These are phyloP conservation scores for Pseudocercospora vitis DNA, from an alignment of 2,329 filamentous ascomycete species.

Conservation along the genomic window DNA sequence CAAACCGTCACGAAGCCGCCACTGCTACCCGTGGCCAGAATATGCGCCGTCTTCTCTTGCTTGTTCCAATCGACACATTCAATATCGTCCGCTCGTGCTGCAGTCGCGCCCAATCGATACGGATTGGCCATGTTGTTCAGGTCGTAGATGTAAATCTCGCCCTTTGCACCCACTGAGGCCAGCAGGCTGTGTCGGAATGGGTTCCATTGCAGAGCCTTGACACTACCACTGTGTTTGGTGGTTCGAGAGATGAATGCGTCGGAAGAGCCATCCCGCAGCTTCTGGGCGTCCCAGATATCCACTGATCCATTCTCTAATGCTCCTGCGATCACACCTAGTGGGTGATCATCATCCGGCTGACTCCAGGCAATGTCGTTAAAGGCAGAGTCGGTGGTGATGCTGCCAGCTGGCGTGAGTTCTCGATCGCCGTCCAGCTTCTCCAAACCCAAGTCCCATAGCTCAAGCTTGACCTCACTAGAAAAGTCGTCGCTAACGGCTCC, in stretches of 20 bases:
- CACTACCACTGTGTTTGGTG: constrained; percentile 84
- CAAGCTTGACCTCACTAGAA: constrained; percentile 92
- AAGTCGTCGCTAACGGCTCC: constrained; percentile 97
- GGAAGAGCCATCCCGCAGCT: constrained; percentile 52
- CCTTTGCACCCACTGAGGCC: constrained; percentile 89
- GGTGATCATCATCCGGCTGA: constrained; percentile 72
- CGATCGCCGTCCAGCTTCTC: constrained; percentile 75
- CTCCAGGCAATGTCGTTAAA: constrained; percentile 98
- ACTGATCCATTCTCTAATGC: constrained; percentile 92
- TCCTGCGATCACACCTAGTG: constrained; percentile 87
- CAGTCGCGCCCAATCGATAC: constrained; percentile 82
- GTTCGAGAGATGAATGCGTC: constrained; percentile 85
- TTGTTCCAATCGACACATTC: constrained; percentile 98
- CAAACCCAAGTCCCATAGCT: constrained; percentile 91
- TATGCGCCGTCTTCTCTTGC: constrained; percentile 79
- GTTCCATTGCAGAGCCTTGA: constrained; percentile 97
- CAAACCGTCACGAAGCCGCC: constrained; percentile 97
- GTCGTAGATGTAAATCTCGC: constrained; percentile 94
- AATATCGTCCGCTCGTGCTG: constrained; percentile 88
- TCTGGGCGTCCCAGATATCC: constrained; percentile 88
- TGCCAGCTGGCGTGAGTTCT: constrained; percentile 82
- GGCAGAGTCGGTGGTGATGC: constrained; percentile 84
- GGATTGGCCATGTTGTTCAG: constrained; percentile 85
- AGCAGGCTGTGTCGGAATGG: constrained; percentile 86
- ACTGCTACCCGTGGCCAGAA: constrained; percentile 87